phyloP scores from a whole-genome alignment of 2,329 filamentous ascomycete genomes.

The Ophidiomyces ophidiicola region DNA sequence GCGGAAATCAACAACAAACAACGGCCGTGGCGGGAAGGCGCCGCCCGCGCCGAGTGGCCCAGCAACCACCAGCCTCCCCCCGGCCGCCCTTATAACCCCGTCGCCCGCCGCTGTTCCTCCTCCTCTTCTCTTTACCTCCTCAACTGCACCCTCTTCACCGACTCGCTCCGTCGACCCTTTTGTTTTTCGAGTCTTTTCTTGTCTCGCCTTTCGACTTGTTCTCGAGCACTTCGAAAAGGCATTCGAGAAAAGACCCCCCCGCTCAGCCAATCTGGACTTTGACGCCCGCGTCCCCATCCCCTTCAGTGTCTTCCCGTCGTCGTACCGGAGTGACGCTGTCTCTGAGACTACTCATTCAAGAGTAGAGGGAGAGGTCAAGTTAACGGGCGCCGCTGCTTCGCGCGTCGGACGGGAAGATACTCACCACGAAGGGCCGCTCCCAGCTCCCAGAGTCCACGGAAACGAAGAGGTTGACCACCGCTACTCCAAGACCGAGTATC shows the following conservation, averaged over 20 bases:
- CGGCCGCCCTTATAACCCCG: conserved; percentile 16
- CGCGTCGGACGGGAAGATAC: conserved; percentile 98
- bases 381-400: conserved; percentile 53
- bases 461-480: conserved; percentile 82
- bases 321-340: conserved; percentile 70
- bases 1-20: conserved; percentile 13
- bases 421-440: conserved; percentile 56
- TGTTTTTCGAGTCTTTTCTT: conserved; percentile 39
- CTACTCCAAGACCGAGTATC: conserved; percentile 51
- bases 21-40: background rate
- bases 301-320: conserved; percentile 99
- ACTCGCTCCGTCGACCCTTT: too few species aligned
- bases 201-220: conserved; percentile 39
- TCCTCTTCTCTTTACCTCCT: conserved; percentile 17
- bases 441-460: conserved; percentile 53
- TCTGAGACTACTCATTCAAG: conserved; percentile 56
- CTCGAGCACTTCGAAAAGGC: conserved; percentile 35
- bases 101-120: conserved; percentile 15
- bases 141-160: conserved; percentile 17
- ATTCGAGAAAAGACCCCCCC: conserved; percentile 61
- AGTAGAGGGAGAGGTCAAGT: conserved; percentile 80
- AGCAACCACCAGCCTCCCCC: conserved; percentile 11
- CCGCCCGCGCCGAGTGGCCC: conserved; percentile 3
- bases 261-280: conserved; percentile 99
- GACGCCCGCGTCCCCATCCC: conserved; percentile 97